These are phyloP conservation scores for Domatiomyces globalis DNA, from an alignment of 2,329 filamentous ascomycete species.

Conservation along the genomic window DNA sequence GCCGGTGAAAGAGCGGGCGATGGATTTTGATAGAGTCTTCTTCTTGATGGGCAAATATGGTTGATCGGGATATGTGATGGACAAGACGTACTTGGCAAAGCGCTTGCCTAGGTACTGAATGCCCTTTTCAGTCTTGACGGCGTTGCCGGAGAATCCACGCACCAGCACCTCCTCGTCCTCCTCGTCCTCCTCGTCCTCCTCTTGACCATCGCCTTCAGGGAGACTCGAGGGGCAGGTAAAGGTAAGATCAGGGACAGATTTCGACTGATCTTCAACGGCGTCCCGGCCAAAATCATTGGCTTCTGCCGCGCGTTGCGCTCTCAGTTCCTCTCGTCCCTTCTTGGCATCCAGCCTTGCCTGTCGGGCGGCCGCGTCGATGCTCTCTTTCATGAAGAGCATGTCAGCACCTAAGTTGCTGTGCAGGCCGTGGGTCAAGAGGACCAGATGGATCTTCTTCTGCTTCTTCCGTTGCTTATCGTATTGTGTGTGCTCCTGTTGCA, in stretches of 20 bases:
- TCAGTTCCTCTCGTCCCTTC: slow-evolving; percentile 41
- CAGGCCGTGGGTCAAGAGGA: slow-evolving; percentile 82
- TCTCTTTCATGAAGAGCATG: slow-evolving; percentile 95
- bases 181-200: slow-evolving; percentile 58
- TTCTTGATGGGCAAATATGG: slow-evolving; percentile 60
- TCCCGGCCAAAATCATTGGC: slow-evolving; percentile 13
- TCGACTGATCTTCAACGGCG: slow-evolving; percentile 7
- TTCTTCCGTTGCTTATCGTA: slow-evolving; percentile 31
- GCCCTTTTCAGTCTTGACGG: slow-evolving; percentile 69
- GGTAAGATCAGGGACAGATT: slow-evolving; percentile 13
- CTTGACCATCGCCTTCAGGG: slow-evolving; percentile 23
- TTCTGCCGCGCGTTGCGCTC: slow-evolving; percentile 26
- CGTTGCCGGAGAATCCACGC: slow-evolving; percentile 42
- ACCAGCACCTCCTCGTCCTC: slow-evolving; percentile 39
- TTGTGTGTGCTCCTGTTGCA: slow-evolving; percentile 11
- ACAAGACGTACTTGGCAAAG: slow-evolving; percentile 76
- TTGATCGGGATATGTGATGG: slow-evolving; percentile 86
- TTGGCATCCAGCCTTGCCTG: slow-evolving; percentile 59
- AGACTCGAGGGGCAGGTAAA: slow-evolving; percentile 2
- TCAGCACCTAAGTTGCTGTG: slow-evolving; percentile 93
- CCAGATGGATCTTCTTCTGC: slow-evolving; percentile 72
- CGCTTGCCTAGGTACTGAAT: slow-evolving; percentile 96
- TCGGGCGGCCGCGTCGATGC: slow-evolving; percentile 70
- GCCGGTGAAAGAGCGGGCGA: slow-evolving; percentile 35
- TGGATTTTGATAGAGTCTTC: slow-evolving; percentile 32